Conservation (phyloP, 31 red algal genomes). For the Endocladia muricata region DNA sequence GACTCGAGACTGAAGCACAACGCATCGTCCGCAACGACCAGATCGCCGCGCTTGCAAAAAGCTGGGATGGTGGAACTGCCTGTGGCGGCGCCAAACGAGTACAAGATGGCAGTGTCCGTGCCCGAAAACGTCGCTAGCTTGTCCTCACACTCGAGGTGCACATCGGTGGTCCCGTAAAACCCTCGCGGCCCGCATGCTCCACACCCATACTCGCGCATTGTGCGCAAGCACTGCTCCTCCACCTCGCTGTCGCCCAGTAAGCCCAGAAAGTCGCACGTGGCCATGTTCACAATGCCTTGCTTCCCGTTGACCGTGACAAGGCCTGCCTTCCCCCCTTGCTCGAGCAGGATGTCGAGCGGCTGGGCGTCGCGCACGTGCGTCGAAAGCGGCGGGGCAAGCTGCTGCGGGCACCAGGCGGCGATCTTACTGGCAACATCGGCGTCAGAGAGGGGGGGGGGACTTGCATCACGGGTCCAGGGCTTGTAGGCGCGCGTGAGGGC, state of each 20-base stretch:
- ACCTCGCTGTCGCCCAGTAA: conserved; percentile 42
- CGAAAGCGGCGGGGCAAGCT: conserved; percentile 22
- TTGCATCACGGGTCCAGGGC: conserved; percentile 45
- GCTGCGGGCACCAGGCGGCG: conserved; percentile 51
- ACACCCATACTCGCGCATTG: conserved; percentile 76
- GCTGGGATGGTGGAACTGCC: conserved; percentile 80
- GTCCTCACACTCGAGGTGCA: conserved; percentile 87
- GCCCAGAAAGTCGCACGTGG: conserved; percentile 78
- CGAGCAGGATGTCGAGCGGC: conserved; percentile 33
- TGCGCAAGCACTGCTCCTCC: conserved; percentile 38
- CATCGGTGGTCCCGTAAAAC: conserved; percentile 93
- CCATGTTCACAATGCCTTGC: conserved; percentile 54
- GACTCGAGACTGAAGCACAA: conserved; percentile 56
- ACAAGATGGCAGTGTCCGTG: conserved; percentile 72
- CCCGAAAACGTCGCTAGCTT: conserved; percentile 60
- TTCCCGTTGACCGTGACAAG: conserved; percentile 11
- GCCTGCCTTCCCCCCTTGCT: neutral
- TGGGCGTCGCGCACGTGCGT: neutral
- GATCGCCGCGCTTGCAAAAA: conserved; percentile 90
- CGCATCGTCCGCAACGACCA: conserved; percentile 77
- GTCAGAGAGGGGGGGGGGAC: conserved; percentile 16
- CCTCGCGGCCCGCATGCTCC: conserved; percentile 97
- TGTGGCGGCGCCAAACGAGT: conserved; percentile 91
- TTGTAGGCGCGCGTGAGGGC: conserved; percentile 66
- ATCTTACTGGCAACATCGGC: conserved; percentile 23